Percentiles rank a stretch among this genome's conserved stretches.
Evolutionary conservation across 2,329 filamentous ascomycete species (phyloP).

Genomic region (Calycina marina): DNA sequence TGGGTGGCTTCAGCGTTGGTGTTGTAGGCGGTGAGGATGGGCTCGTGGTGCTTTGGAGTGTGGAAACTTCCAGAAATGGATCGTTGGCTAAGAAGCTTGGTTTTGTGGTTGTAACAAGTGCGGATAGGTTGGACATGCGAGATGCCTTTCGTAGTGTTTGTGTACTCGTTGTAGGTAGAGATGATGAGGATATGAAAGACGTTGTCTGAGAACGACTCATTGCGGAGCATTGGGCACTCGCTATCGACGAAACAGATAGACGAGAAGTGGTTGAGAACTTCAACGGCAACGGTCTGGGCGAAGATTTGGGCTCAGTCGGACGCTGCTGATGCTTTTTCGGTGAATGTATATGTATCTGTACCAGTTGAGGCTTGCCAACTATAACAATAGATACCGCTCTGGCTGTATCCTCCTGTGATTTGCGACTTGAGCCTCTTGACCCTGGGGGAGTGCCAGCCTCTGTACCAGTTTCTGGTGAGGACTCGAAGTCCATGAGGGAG

Average conservation of each 20-base stretch:
- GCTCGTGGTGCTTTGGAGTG: not conserved
- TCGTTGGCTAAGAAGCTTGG: conserved; percentile 18
- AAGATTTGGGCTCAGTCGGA: conserved; percentile 10
- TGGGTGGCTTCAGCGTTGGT: conserved; percentile 8
- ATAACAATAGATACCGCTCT: conserved; percentile 44
- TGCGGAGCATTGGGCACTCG: not conserved
- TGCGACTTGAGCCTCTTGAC: conserved; percentile 13
- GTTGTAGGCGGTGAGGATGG: conserved; percentile 1
- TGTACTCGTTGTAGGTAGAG: too few species aligned
- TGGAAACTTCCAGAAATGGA: conserved; percentile 12
- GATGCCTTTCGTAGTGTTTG: conserved; percentile 1
- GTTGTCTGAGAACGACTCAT: conserved; percentile 1
- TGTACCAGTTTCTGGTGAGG: conserved; percentile 2
- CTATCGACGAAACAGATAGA: conserved; percentile 8
- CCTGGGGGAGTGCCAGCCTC: conserved; percentile 23
- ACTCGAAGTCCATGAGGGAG: conserved; percentile 30
- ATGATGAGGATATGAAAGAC: conserved; percentile 2
- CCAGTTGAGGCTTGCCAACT: conserved; percentile 41
- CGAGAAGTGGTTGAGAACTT: conserved; percentile 12
- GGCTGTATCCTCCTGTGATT: conserved; percentile 37
- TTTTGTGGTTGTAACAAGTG: conserved; percentile 8
- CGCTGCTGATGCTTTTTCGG: not conserved
- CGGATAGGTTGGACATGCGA: conserved; percentile 3
- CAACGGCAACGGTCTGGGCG: conserved; percentile 5
- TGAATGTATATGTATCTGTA: conserved; percentile 19